These are phyloP conservation scores for Hypoxylon fragiforme DNA, from an alignment of 495 filamentous ascomycete species.

Conservation along the genomic window DNA sequence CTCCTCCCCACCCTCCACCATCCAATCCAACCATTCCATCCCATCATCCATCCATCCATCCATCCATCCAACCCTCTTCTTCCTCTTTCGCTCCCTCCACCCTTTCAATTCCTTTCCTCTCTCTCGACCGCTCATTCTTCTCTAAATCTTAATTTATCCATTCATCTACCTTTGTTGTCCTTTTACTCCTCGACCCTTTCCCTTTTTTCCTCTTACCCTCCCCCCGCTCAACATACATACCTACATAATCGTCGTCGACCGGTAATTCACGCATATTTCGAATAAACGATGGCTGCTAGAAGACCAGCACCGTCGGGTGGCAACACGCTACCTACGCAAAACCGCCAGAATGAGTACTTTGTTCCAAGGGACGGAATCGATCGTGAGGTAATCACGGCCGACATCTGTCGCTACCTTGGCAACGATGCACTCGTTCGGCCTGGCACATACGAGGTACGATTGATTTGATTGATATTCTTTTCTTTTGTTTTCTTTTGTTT, in stretches of 20 bases:
- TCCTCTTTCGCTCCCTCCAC: conserved; percentile 40
- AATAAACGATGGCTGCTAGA: conserved; percentile 35
- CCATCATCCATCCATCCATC: no score
- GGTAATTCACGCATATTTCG: conserved; percentile 36
- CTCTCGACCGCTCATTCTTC: conserved; percentile 29
- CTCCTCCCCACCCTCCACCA: conserved; percentile 38
- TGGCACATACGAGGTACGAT: conserved; percentile 75
- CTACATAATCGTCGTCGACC: conserved; percentile 28
- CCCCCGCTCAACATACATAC: neutral
- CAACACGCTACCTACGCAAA: conserved; percentile 41
- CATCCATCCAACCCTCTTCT: no score
- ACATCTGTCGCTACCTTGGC: conserved; percentile 92
- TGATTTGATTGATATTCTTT: conserved; percentile 9
- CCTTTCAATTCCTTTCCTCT: conserved; percentile 21
- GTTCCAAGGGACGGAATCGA: conserved; percentile 87
- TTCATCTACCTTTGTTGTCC: conserved; percentile 26
- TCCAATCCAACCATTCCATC: no score
- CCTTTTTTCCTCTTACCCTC: conserved; percentile 19
- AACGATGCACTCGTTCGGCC: conserved; percentile 89
- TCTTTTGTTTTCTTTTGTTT: no score
- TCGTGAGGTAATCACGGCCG: conserved; percentile 90
- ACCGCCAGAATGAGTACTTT: conserved; percentile 81
- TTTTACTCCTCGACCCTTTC: conserved; percentile 17
- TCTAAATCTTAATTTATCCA: no score
- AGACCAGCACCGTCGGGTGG: conserved; percentile 38